A percentile compares a stretch with the other conserved stretches of the same genome.
Evolutionary conservation across 345 rosid species (phyloP).

Genomic region (Eucalyptus coolabah): DNA sequence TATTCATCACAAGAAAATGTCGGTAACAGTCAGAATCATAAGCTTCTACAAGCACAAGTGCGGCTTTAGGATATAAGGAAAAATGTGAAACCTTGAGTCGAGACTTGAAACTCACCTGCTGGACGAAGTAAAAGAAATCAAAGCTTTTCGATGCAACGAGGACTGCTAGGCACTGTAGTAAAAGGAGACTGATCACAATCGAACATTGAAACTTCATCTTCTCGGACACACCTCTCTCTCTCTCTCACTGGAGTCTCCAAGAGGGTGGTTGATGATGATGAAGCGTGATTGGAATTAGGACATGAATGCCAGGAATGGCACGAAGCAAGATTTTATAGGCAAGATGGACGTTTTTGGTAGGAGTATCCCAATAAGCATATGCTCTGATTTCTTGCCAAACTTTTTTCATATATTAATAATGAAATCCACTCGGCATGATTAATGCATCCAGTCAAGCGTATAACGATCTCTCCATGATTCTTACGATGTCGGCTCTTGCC

Average conservation of each 20-base stretch:
- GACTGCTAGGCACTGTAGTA: constrained; percentile 11
- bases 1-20: neutral
- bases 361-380: neutral
- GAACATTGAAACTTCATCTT: constrained; percentile 12
- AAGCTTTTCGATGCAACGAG: constrained; percentile 49
- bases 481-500: neutral
- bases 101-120: constrained; percentile 34
- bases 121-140: constrained; percentile 97
- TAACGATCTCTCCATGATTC: neutral
- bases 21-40: neutral
- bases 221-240: neutral
- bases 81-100: too few species aligned
- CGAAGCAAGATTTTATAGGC: neutral
- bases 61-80: neutral
- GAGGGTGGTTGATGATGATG: neutral
- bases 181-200: constrained; percentile 7
- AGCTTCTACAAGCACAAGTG: neutral
- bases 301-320: neutral
- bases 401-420: neutral
- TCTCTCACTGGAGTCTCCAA: neutral
- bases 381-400: neutral
- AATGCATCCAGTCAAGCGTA: neutral
- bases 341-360: neutral
- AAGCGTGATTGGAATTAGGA: neutral
- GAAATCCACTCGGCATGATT: neutral